phyloP scores from a whole-genome alignment of 2,329 filamentous ascomycete genomes.

The Apiospora phragmitis region DNA sequence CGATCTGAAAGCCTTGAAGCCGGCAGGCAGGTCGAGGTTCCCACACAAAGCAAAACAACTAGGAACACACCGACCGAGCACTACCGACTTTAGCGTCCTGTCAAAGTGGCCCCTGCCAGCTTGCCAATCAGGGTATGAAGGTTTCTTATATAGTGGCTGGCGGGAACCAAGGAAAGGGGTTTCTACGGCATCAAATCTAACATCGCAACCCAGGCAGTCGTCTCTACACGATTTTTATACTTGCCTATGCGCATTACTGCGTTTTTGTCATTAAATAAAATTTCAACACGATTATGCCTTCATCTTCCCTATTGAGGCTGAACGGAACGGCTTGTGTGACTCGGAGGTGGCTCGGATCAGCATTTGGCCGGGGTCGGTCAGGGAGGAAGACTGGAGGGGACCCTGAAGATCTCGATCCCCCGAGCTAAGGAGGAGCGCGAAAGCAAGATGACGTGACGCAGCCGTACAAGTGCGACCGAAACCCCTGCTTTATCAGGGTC shows the following conservation, averaged over 20 bases:
- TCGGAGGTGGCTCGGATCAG: not conserved
- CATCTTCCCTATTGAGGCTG: not conserved
- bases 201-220: not conserved
- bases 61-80: not conserved
- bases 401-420: conserved; percentile 13
- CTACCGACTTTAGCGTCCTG: not conserved
- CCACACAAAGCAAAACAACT: not conserved
- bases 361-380: not conserved
- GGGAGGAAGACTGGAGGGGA: not conserved
- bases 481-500: not conserved
- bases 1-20: not conserved
- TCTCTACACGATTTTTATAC: no score
- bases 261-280: not conserved
- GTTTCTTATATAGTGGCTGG: not conserved
- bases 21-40: not conserved
- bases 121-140: not conserved
- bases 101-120: not conserved
- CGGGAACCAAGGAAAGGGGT: not conserved
- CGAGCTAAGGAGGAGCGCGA: not conserved
- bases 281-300: not conserved
- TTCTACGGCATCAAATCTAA: not conserved
- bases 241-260: not conserved
- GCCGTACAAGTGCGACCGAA: not conserved
- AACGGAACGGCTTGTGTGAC: not conserved
- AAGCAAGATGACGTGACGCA: conserved; percentile 8